Evolutionary conservation across 169 alveolate genomes (phyloP).

Genomic region (Theileria equi): DNA sequence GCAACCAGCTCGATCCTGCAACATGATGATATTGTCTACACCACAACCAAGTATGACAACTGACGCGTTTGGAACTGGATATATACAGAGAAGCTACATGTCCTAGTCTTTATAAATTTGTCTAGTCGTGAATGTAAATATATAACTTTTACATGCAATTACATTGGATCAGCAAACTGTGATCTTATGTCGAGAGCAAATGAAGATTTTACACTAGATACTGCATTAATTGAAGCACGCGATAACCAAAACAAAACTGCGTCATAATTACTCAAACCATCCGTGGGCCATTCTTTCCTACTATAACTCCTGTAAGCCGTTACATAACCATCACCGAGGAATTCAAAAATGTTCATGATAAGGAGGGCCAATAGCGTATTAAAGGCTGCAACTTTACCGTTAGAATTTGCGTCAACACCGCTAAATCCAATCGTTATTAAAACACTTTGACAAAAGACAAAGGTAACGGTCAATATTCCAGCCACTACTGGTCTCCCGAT

Average conservation of each 20-base stretch:
- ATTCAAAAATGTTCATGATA: neutral
- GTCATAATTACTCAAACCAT: neutral
- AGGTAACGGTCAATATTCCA: slow-evolving; percentile 6
- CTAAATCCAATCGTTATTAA: slow-evolving; percentile 3
- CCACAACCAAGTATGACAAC: too few species aligned
- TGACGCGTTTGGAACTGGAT: too few species aligned
- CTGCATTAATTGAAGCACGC: neutral
- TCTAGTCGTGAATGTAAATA: neutral
- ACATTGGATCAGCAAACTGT: neutral
- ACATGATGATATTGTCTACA: too few species aligned
- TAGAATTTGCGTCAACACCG: slow-evolving; percentile 10
- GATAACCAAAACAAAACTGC: slow-evolving; percentile 9
- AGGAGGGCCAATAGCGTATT: slow-evolving; percentile 3
- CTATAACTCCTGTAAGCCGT: neutral
- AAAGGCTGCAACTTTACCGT: neutral
- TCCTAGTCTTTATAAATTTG: neutral
- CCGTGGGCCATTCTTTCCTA: slow-evolving; percentile 1
- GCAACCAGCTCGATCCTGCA: too few species aligned
- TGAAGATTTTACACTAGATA: neutral
- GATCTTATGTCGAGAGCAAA: neutral
- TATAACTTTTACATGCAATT: neutral
- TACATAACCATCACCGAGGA: slow-evolving; percentile 17
- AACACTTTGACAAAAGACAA: neutral
- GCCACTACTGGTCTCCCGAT: neutral
- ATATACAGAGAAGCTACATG: too few species aligned